Percentiles rank a stretch among this genome's conserved stretches.
These are phyloP conservation scores for Datisca glomerata DNA, from an alignment of 306 rosid genomes.

Conservation along the genomic window DNA sequence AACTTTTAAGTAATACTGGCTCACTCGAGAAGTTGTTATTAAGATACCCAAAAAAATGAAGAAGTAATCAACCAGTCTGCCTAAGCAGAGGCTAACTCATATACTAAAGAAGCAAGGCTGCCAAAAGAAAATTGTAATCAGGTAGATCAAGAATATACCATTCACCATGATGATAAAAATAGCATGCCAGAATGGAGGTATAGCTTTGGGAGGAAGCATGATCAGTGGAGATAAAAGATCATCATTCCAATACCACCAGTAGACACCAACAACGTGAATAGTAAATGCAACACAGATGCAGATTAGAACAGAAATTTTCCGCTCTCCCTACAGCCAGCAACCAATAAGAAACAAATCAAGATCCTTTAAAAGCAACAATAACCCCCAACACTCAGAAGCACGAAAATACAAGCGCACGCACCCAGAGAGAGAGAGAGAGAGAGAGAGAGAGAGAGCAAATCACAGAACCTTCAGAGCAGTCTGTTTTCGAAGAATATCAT, in stretches of 20 bases:
- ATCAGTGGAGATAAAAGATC: conserved; percentile 57
- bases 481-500: conserved; percentile 78
- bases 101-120: too few relatives aligned
- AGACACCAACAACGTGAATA: conserved; percentile 57
- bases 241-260: conserved; percentile 72
- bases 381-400: too few relatives aligned
- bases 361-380: neutral
- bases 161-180: conserved; percentile 75
- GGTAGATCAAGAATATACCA: conserved; percentile 70
- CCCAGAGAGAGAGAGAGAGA: too few relatives aligned
- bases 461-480: conserved; percentile 73
- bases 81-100: too few relatives aligned
- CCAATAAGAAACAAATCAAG: conserved; percentile 6
- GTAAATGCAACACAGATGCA: conserved; percentile 36
- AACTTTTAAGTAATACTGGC: too few relatives aligned
- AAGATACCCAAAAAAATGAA: too few relatives aligned
- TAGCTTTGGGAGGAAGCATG: conserved; percentile 72
- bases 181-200: conserved; percentile 80
- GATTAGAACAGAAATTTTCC: conserved; percentile 48
- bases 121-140: too few relatives aligned
- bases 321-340: conserved; percentile 64
- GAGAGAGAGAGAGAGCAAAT: too few relatives aligned
- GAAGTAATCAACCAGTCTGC: too few relatives aligned
- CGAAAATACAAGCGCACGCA: too few relatives aligned
- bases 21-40: too few relatives aligned